Evolutionary conservation across 73 alveolate species (phyloP).

Genomic region (Stentor coeruleus): DNA sequence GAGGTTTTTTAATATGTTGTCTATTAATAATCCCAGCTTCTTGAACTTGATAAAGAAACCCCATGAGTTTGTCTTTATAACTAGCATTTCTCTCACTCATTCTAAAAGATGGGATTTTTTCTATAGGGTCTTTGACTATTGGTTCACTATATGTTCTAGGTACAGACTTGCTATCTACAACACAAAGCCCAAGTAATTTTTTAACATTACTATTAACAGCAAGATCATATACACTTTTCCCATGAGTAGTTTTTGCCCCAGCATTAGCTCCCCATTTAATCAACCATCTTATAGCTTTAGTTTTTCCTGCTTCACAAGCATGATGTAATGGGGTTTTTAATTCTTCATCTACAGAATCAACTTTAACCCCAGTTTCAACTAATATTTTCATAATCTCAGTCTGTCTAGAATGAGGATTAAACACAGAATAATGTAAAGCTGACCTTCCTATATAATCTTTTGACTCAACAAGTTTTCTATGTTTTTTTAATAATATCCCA

Average conservation of each 20-base stretch:
- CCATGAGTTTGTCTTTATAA: slow-evolving; percentile 46
- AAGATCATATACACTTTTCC: slow-evolving; percentile 49
- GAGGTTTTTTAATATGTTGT: slow-evolving; percentile 65
- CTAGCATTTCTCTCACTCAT: not conserved
- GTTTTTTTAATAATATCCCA: not conserved
- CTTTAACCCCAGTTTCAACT: slow-evolving; percentile 43
- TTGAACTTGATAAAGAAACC: slow-evolving; percentile 57
- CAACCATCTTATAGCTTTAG: slow-evolving; percentile 46
- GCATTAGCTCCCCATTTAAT: slow-evolving; percentile 52
- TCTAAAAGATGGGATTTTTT: too few species aligned
- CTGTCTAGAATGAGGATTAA: slow-evolving; percentile 40
- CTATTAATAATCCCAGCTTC: slow-evolving; percentile 70
- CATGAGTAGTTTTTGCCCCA: slow-evolving; percentile 34
- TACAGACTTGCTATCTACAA: not conserved
- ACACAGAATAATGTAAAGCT: slow-evolving; percentile 83
- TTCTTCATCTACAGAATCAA: slow-evolving; percentile 51
- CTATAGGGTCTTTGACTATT: not conserved
- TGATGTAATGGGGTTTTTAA: slow-evolving; percentile 59
- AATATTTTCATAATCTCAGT: slow-evolving; percentile 44
- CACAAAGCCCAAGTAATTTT: not conserved
- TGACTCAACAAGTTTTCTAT: slow-evolving; percentile 29
- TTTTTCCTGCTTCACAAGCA: slow-evolving; percentile 55
- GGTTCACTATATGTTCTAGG: not conserved
- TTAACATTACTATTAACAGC: slow-evolving; percentile 36
- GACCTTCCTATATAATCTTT: slow-evolving; percentile 69